Conservation (phyloP, 2,329 filamentous ascomycete species). For the Stylonectria norvegica region DNA sequence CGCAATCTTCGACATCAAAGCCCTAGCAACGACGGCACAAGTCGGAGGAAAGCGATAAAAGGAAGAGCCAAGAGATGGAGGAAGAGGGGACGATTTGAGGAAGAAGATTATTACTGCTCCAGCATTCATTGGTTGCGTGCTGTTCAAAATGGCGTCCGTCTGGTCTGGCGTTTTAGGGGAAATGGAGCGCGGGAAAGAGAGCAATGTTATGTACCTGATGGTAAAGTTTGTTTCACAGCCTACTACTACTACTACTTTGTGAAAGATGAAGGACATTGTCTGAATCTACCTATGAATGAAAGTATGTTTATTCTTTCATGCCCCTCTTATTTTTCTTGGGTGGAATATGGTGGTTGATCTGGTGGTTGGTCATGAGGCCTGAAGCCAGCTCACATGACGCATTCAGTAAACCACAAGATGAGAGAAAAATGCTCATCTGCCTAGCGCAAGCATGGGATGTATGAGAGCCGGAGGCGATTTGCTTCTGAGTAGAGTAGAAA, state of each 20-base stretch:
- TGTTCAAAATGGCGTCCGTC: constrained; percentile 26
- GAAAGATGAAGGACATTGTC: constrained; percentile 21
- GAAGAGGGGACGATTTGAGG: constrained; percentile 2
- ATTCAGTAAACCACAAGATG: constrained; percentile 9
- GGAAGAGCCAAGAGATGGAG: background rate
- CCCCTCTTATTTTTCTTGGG: no score
- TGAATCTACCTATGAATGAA: no score
- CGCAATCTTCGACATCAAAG: no score
- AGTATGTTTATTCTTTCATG: no score
- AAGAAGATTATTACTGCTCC: constrained; percentile 8
- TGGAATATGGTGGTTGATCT: constrained; percentile 18
- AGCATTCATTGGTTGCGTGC: constrained; percentile 21
- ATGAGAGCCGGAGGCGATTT: no score
- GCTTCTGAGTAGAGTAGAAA: no score
- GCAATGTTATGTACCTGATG: constrained; percentile 30
- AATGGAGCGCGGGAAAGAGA: constrained; percentile 29
- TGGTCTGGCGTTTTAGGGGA: constrained; percentile 33
- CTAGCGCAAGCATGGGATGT: constrained; percentile 16
- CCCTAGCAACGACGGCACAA: no score
- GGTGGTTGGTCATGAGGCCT: constrained; percentile 19
- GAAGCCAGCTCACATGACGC: constrained; percentile 20
- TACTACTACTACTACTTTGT: no score
- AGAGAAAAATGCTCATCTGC: constrained; percentile 23
- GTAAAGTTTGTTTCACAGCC: no score
- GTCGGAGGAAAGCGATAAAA: constrained; percentile 5